Conservation (phyloP, 805 yeast genomes). For the Kregervanrija delftensis region DNA sequence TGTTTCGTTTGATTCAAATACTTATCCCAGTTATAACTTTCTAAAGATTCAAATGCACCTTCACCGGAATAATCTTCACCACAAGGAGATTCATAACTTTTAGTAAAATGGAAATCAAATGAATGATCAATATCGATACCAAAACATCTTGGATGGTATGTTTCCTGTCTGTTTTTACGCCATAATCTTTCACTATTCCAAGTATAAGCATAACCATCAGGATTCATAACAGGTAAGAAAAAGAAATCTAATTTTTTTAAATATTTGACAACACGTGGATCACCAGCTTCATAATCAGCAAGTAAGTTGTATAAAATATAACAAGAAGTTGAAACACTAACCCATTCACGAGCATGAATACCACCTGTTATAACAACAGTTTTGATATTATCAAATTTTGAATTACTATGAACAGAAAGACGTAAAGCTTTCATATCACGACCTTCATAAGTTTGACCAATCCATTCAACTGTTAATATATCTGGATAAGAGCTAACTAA, state of each 20-base stretch:
- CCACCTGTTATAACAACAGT: conserved; percentile 80
- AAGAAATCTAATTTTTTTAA: conserved; percentile 61
- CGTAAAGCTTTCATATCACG: conserved; percentile 63
- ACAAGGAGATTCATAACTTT: conserved; percentile 60
- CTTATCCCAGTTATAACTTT: conserved; percentile 42
- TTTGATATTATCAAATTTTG: conserved; percentile 31
- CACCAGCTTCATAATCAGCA: conserved; percentile 35
- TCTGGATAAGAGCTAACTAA: conserved; percentile 58
- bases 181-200: conserved; percentile 80
- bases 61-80: conserved; percentile 82
- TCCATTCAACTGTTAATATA: conserved; percentile 51
- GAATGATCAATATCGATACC: conserved; percentile 89
- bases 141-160: conserved; percentile 56
- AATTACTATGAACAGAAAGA: conserved; percentile 41
- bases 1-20: conserved; percentile 42
- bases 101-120: conserved; percentile 66
- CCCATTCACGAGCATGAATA: conserved; percentile 88
- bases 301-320: conserved; percentile 46
- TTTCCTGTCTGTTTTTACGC: conserved; percentile 82
- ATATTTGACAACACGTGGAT: conserved; percentile 35
- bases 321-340: conserved; percentile 63
- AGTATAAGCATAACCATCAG: conserved; percentile 83
- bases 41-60: conserved; percentile 58
- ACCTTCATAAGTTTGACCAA: conserved; percentile 75
- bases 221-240: conserved; percentile 79